These are phyloP conservation scores for Friedmanniomyces simplex DNA, from an alignment of 495 filamentous ascomycete species.

Conservation along the genomic window DNA sequence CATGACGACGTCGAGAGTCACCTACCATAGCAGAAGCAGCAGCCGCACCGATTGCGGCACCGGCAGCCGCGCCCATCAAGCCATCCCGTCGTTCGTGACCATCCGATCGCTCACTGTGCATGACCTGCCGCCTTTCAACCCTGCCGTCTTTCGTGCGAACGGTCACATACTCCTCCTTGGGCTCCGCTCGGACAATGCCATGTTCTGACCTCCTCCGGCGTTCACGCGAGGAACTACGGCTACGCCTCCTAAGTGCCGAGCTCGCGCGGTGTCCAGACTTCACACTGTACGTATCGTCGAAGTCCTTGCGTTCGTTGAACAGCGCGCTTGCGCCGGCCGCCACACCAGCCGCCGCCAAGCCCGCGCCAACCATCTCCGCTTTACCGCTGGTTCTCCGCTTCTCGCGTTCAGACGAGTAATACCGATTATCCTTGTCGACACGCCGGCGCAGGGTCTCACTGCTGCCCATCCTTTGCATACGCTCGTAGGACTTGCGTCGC, in stretches of 20 bases:
- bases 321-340: slow-evolving; percentile 13
- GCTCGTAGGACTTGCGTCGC: slow-evolving; percentile 12
- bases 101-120: slow-evolving; percentile 33
- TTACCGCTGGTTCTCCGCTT: slow-evolving; percentile 36
- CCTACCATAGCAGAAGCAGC: slow-evolving; percentile 15
- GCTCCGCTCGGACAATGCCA: slow-evolving; percentile 1
- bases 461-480: slow-evolving; percentile 8
- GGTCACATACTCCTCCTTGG: slow-evolving; percentile 5
- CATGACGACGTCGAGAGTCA: neutral
- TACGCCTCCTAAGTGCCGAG: slow-evolving; percentile 23
- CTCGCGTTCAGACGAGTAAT: slow-evolving; percentile 45
- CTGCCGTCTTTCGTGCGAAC: slow-evolving; percentile 17
- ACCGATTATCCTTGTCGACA: slow-evolving; percentile 48
- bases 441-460: slow-evolving; percentile 23
- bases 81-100: slow-evolving; percentile 34
- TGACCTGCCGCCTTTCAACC: slow-evolving; percentile 7
- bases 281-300: slow-evolving; percentile 50
- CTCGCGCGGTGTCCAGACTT: slow-evolving; percentile 42
- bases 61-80: slow-evolving; percentile 36
- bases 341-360: slow-evolving; percentile 36
- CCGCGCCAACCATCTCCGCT: slow-evolving; percentile 43
- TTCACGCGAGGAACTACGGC: slow-evolving; percentile 17
- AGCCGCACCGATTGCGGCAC: slow-evolving; percentile 34
- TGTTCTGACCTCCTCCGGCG: neutral
- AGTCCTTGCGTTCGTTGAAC: slow-evolving; percentile 31